phyloP scores from a whole-genome alignment of 352 stramenopile species.

The Pythium aristosporum region DNA sequence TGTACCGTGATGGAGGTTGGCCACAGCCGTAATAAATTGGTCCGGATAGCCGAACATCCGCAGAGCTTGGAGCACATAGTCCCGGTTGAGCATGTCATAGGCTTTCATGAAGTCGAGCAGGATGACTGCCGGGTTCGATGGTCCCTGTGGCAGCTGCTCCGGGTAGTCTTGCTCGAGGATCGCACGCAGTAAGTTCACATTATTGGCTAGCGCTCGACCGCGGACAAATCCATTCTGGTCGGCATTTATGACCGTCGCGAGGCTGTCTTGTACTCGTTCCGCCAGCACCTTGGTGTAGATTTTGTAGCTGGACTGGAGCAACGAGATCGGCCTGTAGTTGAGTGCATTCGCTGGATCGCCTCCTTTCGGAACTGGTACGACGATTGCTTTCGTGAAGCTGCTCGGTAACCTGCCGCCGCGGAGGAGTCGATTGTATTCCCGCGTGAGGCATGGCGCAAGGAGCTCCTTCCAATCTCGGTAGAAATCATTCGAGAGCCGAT shows the following conservation, averaged over 20 bases:
- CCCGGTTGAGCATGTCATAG: slow-evolving; percentile 3
- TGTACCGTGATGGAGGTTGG: neutral
- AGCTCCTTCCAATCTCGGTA: neutral
- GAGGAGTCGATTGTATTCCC: neutral
- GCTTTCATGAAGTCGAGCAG: slow-evolving; percentile 14
- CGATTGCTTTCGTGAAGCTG: neutral
- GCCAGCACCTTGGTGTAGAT: slow-evolving; percentile 25
- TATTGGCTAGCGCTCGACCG: slow-evolving; percentile 1
- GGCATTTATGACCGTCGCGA: slow-evolving; percentile 29
- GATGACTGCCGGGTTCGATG: neutral
- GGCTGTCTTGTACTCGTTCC: neutral
- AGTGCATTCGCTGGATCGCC: slow-evolving; percentile 21
- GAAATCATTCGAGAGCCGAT: neutral
- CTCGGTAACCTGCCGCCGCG: neutral
- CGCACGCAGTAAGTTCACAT: slow-evolving; percentile 15
- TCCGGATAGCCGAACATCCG: too few species aligned
- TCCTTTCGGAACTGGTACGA: slow-evolving; percentile 27
- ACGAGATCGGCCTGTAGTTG: slow-evolving; percentile 27
- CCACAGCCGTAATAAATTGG: neutral
- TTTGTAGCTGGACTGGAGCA: slow-evolving; percentile 33
- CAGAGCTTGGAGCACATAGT: neutral
- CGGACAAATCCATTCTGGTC: slow-evolving; percentile 32
- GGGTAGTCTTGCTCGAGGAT: slow-evolving; percentile 5
- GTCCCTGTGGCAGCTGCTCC: neutral
- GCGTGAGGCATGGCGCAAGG: neutral